Percentiles rank a stretch among this genome's conserved stretches.
These are phyloP conservation scores for Leishmania aethiopica DNA, from an alignment of 208 protist genomes.

Conservation along the genomic window DNA sequence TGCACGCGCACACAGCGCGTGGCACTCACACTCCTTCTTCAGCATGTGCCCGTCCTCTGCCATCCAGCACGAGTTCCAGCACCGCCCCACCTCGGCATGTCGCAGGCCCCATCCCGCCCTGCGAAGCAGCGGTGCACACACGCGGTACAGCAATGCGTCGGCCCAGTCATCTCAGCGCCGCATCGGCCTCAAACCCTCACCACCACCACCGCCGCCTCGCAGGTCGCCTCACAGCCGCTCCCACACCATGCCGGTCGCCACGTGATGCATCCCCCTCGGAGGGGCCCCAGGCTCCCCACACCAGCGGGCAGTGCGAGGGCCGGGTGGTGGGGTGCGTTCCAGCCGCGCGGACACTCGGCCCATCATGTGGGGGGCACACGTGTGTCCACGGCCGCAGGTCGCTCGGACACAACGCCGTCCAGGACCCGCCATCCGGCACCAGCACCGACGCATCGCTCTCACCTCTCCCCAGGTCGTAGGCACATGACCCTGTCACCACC, in stretches of 20 bases:
- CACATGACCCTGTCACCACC: neutral
- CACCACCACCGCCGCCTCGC: too few species aligned
- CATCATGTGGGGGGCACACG: neutral
- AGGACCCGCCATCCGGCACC: neutral
- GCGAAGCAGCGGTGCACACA: neutral
- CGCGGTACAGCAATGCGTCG: neutral
- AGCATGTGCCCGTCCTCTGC: neutral
- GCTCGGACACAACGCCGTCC: neutral
- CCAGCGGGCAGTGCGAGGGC: too few species aligned
- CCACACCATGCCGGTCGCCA: too few species aligned
- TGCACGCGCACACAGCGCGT: neutral
- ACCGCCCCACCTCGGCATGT: neutral
- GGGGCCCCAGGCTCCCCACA: too few species aligned
- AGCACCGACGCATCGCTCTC: neutral
- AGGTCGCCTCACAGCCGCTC: too few species aligned
- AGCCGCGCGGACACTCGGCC: neutral
- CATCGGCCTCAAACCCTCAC: neutral
- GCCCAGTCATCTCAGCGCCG: neutral
- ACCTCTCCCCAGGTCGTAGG: too few species aligned
- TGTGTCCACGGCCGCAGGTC: neutral
- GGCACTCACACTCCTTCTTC: neutral
- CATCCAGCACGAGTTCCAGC: neutral
- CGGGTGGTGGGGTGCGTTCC: too few species aligned
- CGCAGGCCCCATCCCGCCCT: neutral
- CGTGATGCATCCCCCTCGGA: too few species aligned